phyloP scores from a whole-genome alignment of 148 eudicot genomes.

The Chenopodium berlandieri region DNA sequence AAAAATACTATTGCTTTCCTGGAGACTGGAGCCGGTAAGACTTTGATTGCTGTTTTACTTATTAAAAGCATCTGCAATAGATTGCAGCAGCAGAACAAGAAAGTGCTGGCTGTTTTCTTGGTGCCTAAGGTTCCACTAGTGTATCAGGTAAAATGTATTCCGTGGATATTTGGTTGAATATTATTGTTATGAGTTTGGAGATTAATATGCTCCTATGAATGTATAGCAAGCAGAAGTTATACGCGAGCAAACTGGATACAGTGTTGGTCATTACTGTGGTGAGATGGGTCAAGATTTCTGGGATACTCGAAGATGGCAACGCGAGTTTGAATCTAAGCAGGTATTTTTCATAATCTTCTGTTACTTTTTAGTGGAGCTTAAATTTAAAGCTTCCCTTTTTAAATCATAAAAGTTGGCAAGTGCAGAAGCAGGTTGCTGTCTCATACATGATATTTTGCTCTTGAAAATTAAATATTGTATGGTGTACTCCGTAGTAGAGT shows the following conservation, averaged over 20 bases:
- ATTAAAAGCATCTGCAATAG: conserved; percentile 60
- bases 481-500: neutral
- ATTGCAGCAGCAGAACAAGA: conserved; percentile 63
- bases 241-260: conserved; percentile 81
- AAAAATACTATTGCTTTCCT: conserved; percentile 95
- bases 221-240: conserved; percentile 98
- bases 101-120: conserved; percentile 81
- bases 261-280: conserved; percentile 98
- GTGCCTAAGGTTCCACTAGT: conserved; percentile 98
- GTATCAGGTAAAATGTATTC: conserved; percentile 67
- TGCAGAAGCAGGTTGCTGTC: neutral
- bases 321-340: conserved; percentile 94
- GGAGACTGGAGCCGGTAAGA: conserved; percentile 99
- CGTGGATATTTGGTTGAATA: conserved; percentile 2
- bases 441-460: neutral
- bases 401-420: neutral
- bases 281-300: conserved; percentile 99
- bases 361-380: neutral
- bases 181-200: neutral
- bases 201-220: conserved; percentile 14
- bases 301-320: conserved; percentile 96
- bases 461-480: neutral
- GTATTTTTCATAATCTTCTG: conserved; percentile 31
- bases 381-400: too few relatives aligned
- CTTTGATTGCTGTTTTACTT: conserved; percentile 89